Conservation (phyloP, 164 flowering plant species). For the Berberis vulgaris region DNA sequence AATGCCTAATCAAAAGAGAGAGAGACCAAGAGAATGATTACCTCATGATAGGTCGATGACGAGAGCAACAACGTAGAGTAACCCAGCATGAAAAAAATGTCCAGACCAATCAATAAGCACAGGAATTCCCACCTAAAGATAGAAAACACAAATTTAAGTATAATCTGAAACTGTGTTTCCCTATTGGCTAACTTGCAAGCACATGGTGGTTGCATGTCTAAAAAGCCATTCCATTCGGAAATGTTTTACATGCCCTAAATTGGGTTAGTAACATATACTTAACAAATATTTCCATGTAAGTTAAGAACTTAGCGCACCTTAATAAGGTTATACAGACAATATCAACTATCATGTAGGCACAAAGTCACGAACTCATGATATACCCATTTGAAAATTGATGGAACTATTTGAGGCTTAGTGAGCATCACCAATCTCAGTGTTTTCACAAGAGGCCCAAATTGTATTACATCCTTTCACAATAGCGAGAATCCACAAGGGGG, state of each 20-base stretch:
- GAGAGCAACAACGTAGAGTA: slow-evolving; percentile 69
- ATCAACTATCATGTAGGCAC: background rate
- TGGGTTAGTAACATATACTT: too few relatives aligned
- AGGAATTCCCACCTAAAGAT: slow-evolving; percentile 64
- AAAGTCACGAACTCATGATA: background rate
- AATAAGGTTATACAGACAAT: too few relatives aligned
- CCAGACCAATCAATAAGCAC: slow-evolving; percentile 85
- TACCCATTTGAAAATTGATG: slow-evolving; percentile 90
- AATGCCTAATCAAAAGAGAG: too few relatives aligned
- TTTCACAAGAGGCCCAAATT: slow-evolving; percentile 84
- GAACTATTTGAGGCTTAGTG: slow-evolving; percentile 72
- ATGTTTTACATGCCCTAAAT: too few relatives aligned
- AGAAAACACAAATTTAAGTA: background rate
- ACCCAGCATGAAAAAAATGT: slow-evolving; percentile 78
- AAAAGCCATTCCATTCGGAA: too few relatives aligned
- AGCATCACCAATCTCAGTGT: slow-evolving; percentile 81
- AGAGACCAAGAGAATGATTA: slow-evolving; percentile 14
- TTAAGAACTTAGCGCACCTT: too few relatives aligned
- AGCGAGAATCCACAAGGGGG: background rate
- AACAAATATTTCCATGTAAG: too few relatives aligned
- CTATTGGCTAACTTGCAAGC: too few relatives aligned
- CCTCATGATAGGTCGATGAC: slow-evolving; percentile 72
- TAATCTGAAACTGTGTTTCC: background rate
- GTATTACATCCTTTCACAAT: slow-evolving; percentile 74
- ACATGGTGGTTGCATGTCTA: too few relatives aligned